Base-by-base conservation (phyloP, 2,329 filamentous ascomycete genomes). In the Verruconis gallopava region DNA sequence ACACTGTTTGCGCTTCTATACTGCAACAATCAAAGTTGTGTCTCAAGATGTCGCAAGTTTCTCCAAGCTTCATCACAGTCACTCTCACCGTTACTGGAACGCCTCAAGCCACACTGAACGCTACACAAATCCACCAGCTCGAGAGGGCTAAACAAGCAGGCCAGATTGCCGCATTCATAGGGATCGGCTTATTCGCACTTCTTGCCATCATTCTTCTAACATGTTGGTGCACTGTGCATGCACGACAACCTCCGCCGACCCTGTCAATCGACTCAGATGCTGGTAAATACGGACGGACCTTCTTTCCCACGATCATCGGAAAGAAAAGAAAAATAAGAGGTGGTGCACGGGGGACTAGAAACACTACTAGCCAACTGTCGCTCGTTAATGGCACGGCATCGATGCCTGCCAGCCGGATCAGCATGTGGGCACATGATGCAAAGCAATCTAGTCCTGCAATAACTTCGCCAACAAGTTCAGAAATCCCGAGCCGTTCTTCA, bases 311-410 rank as follows among this genome's bases (percentile, higher is more conserved):
- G n/a, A 30, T 30, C 25, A 30, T 30, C n/a, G 25, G 25, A 30
- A n/a, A 30, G 25, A n/a, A 30, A 30, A 30, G 25, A 30, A n/a
- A 30, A 30, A 30, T n/a, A 30, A 30, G 25, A 30, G 25, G 25
- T 9, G 25, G 25, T n/a, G 25, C 25, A 30, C 6, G 25, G 6
- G 25, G n/a, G n/a, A n/a, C 9, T 30, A n/a, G 9, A n/a, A 30
- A 30, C 25, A n/a, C n/a, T n/a, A n/a, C n/a, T n/a, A 30, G 25
- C 25, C 6, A n/a, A 30, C n/a, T n/a, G 25, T 30, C 25, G 25
- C 25, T 30, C 9, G n/a, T 30, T n/a, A 30, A 30, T 9, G 9
- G n/a, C 25, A 30, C 6, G 6, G 25, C n/a, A 9, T 9, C 25
- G n/a, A 9, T n/a, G n/a, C 6, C 9, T 9, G 25, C 9, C 6